These are phyloP conservation scores for Apiospora phragmitis DNA, from an alignment of 2,329 filamentous ascomycete species.

Conservation along the genomic window DNA sequence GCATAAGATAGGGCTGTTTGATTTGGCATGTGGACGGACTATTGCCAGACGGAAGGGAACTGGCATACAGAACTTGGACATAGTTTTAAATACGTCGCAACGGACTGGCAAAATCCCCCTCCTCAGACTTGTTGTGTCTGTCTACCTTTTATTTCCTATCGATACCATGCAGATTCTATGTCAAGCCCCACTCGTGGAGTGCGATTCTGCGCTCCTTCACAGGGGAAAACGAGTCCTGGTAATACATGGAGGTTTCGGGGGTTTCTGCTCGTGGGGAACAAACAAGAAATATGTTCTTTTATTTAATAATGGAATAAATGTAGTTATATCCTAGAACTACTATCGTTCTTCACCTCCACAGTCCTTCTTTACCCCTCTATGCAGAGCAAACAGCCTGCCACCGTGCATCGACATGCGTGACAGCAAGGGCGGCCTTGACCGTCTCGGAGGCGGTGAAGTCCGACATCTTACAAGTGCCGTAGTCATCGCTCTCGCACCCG, in stretches of 20 bases:
- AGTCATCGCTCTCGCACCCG: slow-evolving; percentile 22
- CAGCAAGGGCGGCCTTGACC: slow-evolving; percentile 20
- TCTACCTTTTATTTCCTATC: background rate
- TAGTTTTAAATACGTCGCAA: background rate
- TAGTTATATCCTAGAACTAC: background rate
- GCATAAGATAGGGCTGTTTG: background rate
- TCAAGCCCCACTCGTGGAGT: background rate
- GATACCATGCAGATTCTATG: background rate
- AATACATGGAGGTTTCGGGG: background rate
- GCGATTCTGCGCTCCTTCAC: background rate
- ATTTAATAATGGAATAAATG: background rate
- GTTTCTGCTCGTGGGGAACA: background rate
- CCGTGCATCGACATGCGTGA: slow-evolving; percentile 20
- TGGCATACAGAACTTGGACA: slow-evolving; percentile 2
- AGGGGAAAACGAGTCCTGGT: background rate
- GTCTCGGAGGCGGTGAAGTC: slow-evolving; percentile 19
- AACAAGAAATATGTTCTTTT: background rate
- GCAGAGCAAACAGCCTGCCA: slow-evolving; percentile 20
- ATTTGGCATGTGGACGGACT: background rate
- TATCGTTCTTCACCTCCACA: background rate
- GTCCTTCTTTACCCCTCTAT: background rate
- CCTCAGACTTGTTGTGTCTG: background rate
- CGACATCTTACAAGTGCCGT: slow-evolving; percentile 21
- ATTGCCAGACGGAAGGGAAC: background rate
- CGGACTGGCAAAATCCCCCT: background rate